Evolutionary conservation across 1,139 yeast species (phyloP).

Genomic region (Yamadazyma oceani): DNA sequence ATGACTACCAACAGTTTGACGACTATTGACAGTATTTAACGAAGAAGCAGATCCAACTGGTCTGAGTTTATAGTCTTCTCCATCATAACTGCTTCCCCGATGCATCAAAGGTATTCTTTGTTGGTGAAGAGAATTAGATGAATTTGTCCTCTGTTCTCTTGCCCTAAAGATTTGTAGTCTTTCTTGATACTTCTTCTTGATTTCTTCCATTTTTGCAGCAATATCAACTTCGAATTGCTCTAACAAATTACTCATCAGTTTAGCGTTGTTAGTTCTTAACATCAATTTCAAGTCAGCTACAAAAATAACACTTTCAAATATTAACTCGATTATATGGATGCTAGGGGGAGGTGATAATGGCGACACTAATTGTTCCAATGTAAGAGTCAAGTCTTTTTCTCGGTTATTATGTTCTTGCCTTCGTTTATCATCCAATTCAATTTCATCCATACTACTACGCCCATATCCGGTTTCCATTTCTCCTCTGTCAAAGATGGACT

Average conservation of each 20-base stretch:
- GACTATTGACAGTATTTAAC: constrained; percentile 10
- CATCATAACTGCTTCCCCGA: constrained; percentile 11
- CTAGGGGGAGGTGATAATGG: constrained; percentile 54
- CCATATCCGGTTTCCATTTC: constrained; percentile 15
- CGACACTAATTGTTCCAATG: constrained; percentile 54
- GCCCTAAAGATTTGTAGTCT: constrained; percentile 7
- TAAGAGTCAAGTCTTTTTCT: constrained; percentile 22
- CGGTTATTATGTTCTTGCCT: constrained; percentile 11
- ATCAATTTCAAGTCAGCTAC: constrained; percentile 64
- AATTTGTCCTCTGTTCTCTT: constrained; percentile 9
- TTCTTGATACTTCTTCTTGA: constrained; percentile 9
- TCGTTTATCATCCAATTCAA: constrained; percentile 12
- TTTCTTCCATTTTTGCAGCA: constrained; percentile 17
- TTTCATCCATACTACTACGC: constrained; percentile 10
- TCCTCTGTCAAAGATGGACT: constrained; percentile 38
- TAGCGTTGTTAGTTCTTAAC: constrained; percentile 61
- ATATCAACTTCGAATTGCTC: constrained; percentile 34
- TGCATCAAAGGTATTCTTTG: constrained; percentile 8
- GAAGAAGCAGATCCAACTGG: constrained; percentile 13
- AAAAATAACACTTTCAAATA: constrained; percentile 59
- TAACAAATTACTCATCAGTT: constrained; percentile 52
- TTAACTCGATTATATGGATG: constrained; percentile 53
- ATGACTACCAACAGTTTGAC: not conserved
- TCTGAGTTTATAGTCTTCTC: constrained; percentile 6
- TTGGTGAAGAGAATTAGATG: constrained; percentile 4